Evolutionary conservation across 192 early-diverging fungal species (phyloP).

Genomic region (Umbelopsis isabellina): DNA sequence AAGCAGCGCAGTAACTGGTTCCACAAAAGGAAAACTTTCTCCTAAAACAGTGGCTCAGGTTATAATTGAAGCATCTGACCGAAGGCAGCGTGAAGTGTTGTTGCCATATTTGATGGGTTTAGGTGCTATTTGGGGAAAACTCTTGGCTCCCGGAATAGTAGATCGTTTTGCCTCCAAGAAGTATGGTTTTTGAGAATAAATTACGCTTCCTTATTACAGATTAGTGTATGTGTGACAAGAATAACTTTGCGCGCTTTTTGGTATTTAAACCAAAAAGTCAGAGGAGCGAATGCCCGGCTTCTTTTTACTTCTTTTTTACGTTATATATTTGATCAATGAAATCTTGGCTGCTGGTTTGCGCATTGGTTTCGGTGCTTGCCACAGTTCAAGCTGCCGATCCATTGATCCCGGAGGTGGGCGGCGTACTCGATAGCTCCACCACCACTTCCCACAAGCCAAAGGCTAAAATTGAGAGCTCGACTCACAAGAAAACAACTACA

Average conservation of each 20-base stretch:
- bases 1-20: constrained; percentile 37
- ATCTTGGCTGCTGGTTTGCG: constrained; percentile 1
- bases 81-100: constrained; percentile 57
- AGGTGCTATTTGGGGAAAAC: constrained; percentile 48
- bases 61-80: constrained; percentile 65
- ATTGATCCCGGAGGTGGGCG: background rate
- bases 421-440: background rate
- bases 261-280: background rate
- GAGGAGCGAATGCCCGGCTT: background rate
- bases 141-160: constrained; percentile 61
- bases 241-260: background rate
- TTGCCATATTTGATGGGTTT: constrained; percentile 64
- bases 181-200: constrained; percentile 52
- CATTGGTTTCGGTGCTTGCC: background rate
- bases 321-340: background rate
- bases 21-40: constrained; percentile 65
- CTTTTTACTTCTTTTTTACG: background rate
- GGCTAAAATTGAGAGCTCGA: background rate
- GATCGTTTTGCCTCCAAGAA: constrained; percentile 73
- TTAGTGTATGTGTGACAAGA: background rate
- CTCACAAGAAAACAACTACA: background rate
- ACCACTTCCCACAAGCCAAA: background rate
- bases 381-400: background rate
- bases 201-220: background rate
- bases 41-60: constrained; percentile 59